Conservation (phyloP, 805 yeast genomes). For the Ogataea zsoltii region DNA sequence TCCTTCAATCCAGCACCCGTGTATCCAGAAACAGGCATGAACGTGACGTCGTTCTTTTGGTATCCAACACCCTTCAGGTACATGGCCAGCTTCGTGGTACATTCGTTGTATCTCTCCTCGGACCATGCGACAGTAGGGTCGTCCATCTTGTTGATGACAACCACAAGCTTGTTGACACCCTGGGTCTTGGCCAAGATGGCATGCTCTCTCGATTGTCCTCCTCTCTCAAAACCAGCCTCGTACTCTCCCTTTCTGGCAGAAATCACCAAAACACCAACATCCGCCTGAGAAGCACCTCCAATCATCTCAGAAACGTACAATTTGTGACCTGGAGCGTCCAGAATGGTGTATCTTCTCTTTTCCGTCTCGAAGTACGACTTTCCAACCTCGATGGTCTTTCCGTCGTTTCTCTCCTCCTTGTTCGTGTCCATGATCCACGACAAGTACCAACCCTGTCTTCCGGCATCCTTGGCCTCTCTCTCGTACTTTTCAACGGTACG, state of each 20-base stretch:
- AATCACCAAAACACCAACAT: constrained; percentile 94
- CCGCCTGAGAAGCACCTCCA: constrained; percentile 99
- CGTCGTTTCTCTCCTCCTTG: constrained; percentile 97
- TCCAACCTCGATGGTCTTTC: constrained; percentile 99
- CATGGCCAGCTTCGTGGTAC: constrained; percentile 74
- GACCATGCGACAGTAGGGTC: constrained; percentile 97
- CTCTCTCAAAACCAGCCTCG: constrained; percentile 98
- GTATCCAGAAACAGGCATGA: constrained; percentile 98
- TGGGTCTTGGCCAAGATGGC: constrained; percentile 97
- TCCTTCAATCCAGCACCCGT: constrained; percentile 97
- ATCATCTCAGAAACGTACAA: constrained; percentile 99
- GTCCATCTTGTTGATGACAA: constrained; percentile 98
- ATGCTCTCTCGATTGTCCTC: constrained; percentile 98
- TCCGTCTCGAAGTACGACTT: constrained; percentile 97
- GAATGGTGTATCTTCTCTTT: constrained; percentile 93
- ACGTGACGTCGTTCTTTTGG: constrained; percentile 78
- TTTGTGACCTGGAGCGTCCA: constrained; percentile 99
- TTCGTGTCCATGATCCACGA: constrained; percentile 99
- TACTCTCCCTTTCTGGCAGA: constrained; percentile 99
- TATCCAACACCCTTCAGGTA: constrained; percentile 91
- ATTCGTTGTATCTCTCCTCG: constrained; percentile 92
- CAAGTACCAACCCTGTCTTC: constrained; percentile 99
- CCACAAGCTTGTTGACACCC: constrained; percentile 92
- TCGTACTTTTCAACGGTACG: constrained; percentile 98
- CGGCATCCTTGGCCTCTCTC: constrained; percentile 98